Conservation (phyloP, 495 filamentous ascomycete species). For the Aspergillus cavernicola region DNA sequence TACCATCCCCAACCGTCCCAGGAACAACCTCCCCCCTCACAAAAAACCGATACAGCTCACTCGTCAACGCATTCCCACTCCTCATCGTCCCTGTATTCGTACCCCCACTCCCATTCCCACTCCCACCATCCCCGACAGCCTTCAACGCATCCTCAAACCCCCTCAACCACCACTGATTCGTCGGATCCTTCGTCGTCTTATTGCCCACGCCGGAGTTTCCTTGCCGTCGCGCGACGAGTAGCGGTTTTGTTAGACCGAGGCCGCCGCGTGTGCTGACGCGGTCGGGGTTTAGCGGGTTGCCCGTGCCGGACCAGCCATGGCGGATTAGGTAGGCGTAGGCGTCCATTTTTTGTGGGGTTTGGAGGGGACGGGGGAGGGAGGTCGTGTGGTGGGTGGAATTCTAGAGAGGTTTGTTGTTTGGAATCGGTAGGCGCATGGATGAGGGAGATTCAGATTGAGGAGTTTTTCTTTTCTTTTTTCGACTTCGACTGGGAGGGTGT, state of each 20-base stretch:
- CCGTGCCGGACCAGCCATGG: conserved; percentile 76
- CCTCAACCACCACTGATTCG: conserved; percentile 76
- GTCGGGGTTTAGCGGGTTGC: conserved; percentile 68
- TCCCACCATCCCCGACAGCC: conserved; percentile 33
- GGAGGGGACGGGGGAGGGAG: not conserved
- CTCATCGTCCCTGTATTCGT: conserved; percentile 7
- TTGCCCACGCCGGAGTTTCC: conserved; percentile 70
- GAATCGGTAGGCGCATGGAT: no score
- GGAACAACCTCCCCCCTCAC: conserved; percentile 67
- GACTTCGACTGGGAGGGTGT: no score
- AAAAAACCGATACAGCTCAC: conserved; percentile 77
- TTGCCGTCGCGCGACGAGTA: conserved; percentile 64
- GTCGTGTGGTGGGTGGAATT: not conserved
- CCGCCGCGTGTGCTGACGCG: conserved; percentile 56
- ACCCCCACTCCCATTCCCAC: conserved; percentile 35
- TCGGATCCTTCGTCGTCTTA: conserved; percentile 56
- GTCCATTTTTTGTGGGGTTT: conserved; percentile 47
- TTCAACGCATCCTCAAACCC: conserved; percentile 71
- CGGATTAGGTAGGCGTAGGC: conserved; percentile 65
- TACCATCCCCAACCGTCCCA: conserved; percentile 49
- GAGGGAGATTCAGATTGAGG: no score
- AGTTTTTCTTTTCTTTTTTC: no score
- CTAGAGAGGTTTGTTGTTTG: no score
- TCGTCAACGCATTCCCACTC: conserved; percentile 38
- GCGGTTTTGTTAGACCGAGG: conserved; percentile 63